phyloP scores from a whole-genome alignment of 805 yeast species.

The Hanseniaspora hatyaiensis region DNA sequence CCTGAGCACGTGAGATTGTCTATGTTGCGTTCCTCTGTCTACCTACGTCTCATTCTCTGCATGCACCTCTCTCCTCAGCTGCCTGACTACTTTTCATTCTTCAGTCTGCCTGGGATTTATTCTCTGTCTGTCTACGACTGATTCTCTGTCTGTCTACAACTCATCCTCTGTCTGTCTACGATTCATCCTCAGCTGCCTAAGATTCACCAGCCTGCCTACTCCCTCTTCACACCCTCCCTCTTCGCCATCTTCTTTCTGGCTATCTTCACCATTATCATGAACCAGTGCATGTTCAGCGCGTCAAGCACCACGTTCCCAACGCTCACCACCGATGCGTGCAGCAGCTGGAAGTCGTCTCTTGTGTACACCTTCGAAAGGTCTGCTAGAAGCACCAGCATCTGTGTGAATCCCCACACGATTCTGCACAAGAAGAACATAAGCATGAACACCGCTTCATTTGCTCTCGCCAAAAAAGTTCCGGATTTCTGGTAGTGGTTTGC shows the following conservation, averaged over 20 bases:
- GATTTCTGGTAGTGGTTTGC: constrained; percentile 38
- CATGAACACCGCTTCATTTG: constrained; percentile 56
- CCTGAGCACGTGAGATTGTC: too few relatives aligned
- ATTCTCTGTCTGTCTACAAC: too few relatives aligned
- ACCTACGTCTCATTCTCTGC: too few relatives aligned
- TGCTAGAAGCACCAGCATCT: constrained; percentile 39
- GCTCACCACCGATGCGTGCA: constrained; percentile 29
- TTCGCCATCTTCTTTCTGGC: constrained; percentile 35
- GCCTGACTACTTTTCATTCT: too few relatives aligned
- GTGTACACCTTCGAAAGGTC: constrained; percentile 37
- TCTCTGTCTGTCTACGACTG: too few relatives aligned
- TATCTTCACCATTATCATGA: constrained; percentile 58
- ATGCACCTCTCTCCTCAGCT: too few relatives aligned
- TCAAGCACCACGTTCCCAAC: constrained; percentile 50
- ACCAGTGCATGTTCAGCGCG: constrained; percentile 65
- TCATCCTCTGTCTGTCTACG: too few relatives aligned
- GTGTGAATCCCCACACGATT: constrained; percentile 71
- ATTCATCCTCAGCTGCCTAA: too few relatives aligned
- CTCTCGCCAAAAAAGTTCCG: constrained; percentile 21
- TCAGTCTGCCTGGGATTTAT: too few relatives aligned
- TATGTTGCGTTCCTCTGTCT: too few relatives aligned
- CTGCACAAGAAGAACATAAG: constrained; percentile 58
- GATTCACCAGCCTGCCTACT: too few relatives aligned
- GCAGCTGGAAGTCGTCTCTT: constrained; percentile 36
- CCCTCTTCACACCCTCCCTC: too few relatives aligned